Evolutionary conservation across 306 rosid species (phyloP).

Genomic region (Trifolium dubium): DNA sequence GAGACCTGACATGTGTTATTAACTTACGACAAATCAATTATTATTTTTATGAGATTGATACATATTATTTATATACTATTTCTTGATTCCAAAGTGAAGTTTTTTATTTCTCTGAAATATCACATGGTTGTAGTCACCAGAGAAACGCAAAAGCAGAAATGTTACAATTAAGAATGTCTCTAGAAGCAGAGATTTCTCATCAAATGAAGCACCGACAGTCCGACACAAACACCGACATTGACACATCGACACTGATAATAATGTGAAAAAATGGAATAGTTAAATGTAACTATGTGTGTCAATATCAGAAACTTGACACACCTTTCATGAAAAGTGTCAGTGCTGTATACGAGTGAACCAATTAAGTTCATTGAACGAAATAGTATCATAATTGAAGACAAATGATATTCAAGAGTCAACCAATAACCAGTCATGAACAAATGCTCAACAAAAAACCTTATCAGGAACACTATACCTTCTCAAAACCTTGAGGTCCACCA

Average conservation of each 20-base stretch:
- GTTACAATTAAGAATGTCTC: neutral
- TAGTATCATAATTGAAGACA: constrained; percentile 18
- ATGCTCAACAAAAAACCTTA: neutral
- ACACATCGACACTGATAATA: neutral
- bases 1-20: neutral
- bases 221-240: neutral
- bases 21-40: neutral
- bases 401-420: constrained; percentile 12
- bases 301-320: neutral
- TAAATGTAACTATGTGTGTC: neutral
- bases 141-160: constrained; percentile 23
- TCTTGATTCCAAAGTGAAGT: neutral
- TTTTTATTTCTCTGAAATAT: neutral
- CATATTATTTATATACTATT: neutral
- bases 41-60: neutral
- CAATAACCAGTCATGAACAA: constrained; percentile 21
- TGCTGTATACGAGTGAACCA: constrained; percentile 12
- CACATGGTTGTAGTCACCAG: constrained; percentile 1
- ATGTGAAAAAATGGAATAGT: no score
- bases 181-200: constrained; percentile 3
- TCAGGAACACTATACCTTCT: constrained; percentile 59
- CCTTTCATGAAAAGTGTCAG: neutral
- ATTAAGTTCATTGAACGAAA: constrained; percentile 10
- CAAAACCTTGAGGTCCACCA: constrained; percentile 90
- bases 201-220: neutral